Evolutionary conservation across 352 stramenopile genomes (phyloP), one percentile per base, ranked within the genome.

Genomic region (Phytophthora brassicae): DNA sequence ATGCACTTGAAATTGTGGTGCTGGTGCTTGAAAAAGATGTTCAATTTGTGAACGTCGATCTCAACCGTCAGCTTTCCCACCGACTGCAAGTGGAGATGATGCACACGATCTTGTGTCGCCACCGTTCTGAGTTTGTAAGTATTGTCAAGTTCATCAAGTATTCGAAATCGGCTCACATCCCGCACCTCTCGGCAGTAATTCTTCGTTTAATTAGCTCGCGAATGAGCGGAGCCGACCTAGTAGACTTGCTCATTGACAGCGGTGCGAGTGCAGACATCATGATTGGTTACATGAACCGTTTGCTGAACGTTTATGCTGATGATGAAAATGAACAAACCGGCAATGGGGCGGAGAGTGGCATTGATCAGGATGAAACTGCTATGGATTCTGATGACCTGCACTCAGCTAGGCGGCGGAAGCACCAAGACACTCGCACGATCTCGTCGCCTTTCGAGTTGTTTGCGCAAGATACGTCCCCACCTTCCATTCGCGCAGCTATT

Each of bases 101-200:
- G 41, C 80, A 92, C 64, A 87, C 66, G 23, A 89, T 92, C 33
- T 64, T 95, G 52, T 84, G 72, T 35, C 84, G 84, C 22, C 76
- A 90, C 35, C 82, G 81, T 4, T 54, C 74, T 12, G 82, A 92
- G 44, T 89, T 95, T 48, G 82, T 95, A 29, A 87, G 77, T 46
- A 84, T 95, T 56, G 67, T 88, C 47, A 81, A 90, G 71, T 95
- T 93, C 66, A 81, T 95, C 53, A 87, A 90, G 64, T 95, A 91
- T 66, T 86, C 78, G 14, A 90, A 92, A 69, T 81, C 77, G 8
- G 56, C 72, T 17, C 78, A 88, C 42, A 92, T 95, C 23, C 72
- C 86, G 7, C 70, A 90, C 33, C 51, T 93, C 4, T 92, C 86
- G 16, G 72, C 77, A 4, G 81, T 81, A 19, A 82, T 95, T 49